These are phyloP conservation scores for Ustilago hordei DNA, from an alignment of 1,284 basidiomycete species.

Conservation along the genomic window DNA sequence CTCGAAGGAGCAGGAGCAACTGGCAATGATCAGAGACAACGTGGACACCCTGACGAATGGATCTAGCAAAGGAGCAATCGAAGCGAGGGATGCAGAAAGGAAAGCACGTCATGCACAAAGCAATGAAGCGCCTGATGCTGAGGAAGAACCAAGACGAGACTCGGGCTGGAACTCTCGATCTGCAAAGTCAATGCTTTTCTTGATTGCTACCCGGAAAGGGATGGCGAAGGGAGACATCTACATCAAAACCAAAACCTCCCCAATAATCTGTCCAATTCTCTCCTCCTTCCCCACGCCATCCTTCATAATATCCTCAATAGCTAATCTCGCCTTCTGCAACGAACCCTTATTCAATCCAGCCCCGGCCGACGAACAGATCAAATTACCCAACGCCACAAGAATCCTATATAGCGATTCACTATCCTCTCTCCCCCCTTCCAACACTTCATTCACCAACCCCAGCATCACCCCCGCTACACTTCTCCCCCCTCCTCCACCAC, in stretches of 20 bases:
- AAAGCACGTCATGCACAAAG: conserved; percentile 1
- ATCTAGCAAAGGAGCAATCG: conserved; percentile 34
- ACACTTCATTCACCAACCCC: conserved; percentile 56
- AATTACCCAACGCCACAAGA: conserved; percentile 86
- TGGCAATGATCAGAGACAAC: conserved; percentile 39
- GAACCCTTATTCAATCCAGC: conserved; percentile 13
- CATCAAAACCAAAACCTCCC: conserved; percentile 25
- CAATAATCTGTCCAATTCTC: conserved; percentile 24
- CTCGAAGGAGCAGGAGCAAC: conserved; percentile 23
- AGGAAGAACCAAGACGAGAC: conserved; percentile 13
- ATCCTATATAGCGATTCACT: conserved; percentile 86
- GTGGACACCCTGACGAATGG: conserved; percentile 54
- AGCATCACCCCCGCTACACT: conserved; percentile 39
- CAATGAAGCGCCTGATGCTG: neutral
- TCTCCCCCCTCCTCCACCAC: conserved; percentile 14
- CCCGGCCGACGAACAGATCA: conserved; percentile 24
- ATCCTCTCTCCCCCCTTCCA: conserved; percentile 75
- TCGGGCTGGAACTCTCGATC: conserved; percentile 25
- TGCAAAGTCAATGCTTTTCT: neutral
- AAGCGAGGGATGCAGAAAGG: conserved; percentile 47
- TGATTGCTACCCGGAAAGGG: neutral
- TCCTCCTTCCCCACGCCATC: conserved; percentile 15
- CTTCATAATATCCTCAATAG: neutral
- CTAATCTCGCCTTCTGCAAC: conserved; percentile 15
- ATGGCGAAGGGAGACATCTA: neutral